phyloP scores from a whole-genome alignment of 768 basidiomycete genomes.

The Tricholoma saponaceum region DNA sequence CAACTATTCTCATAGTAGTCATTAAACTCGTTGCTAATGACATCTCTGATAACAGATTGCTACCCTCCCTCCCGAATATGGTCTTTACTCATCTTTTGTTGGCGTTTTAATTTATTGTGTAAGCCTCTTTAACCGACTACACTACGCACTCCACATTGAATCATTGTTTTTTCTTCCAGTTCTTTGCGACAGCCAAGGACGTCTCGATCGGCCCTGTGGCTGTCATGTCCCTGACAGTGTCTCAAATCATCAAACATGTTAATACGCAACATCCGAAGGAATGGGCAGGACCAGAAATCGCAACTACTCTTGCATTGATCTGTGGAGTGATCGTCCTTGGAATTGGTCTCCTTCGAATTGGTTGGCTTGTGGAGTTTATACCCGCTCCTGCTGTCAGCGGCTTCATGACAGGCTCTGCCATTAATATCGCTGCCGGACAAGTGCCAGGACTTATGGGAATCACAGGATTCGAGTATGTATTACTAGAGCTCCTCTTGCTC shows the following conservation, averaged over 20 bases:
- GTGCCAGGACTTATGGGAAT: constrained; percentile 89
- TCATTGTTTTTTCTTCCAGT: constrained; percentile 32
- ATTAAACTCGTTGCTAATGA: neutral
- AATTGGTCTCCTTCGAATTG: constrained; percentile 84
- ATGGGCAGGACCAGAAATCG: constrained; percentile 73
- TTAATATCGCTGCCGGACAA: constrained; percentile 86
- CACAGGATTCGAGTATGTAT: constrained; percentile 73
- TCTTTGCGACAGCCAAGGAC: constrained; percentile 98
- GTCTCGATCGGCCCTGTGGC: constrained; percentile 99
- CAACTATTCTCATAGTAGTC: neutral
- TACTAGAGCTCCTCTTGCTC: neutral
- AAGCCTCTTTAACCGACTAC: constrained; percentile 21
- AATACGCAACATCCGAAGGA: constrained; percentile 45
- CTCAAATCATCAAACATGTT: constrained; percentile 75
- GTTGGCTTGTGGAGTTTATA: constrained; percentile 96
- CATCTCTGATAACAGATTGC: constrained; percentile 54
- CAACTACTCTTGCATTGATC: constrained; percentile 78
- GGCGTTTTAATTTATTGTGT: constrained; percentile 84
- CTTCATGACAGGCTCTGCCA: constrained; percentile 98
- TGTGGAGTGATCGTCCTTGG: constrained; percentile 89
- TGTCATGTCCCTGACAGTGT: constrained; percentile 90
- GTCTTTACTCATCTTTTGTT: constrained; percentile 91
- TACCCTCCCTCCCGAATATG: constrained; percentile 80
- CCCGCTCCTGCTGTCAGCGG: constrained; percentile 80
- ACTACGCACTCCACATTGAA: neutral